Conservation (phyloP, 1,139 yeast genomes). For the Yamadazyma sp. region DNA sequence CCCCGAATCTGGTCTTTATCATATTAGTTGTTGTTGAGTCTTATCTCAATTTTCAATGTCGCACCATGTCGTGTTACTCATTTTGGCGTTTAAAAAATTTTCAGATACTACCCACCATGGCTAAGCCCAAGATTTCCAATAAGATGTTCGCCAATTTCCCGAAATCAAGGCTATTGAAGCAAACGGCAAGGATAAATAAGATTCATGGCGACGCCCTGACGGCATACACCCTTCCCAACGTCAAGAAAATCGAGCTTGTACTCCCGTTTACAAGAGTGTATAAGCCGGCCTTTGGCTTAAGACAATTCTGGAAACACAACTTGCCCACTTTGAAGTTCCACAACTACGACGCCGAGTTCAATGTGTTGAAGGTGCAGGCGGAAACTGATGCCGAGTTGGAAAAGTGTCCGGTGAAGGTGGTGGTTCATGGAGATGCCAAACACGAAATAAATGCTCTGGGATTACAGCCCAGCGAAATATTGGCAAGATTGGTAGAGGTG, state of each 20-base stretch:
- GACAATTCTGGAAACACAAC: constrained; percentile 66
- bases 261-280: constrained; percentile 28
- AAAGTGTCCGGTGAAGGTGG: constrained; percentile 47
- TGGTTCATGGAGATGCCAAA: constrained; percentile 25
- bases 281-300: constrained; percentile 38
- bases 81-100: constrained; percentile 11
- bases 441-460: constrained; percentile 31
- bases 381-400: constrained; percentile 38
- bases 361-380: constrained; percentile 56
- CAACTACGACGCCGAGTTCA: constrained; percentile 67
- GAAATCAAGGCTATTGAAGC: constrained; percentile 28
- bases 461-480: constrained; percentile 20
- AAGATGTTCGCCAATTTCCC: constrained; percentile 24
- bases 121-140: constrained; percentile 11
- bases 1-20: not conserved
- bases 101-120: constrained; percentile 7
- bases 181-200: constrained; percentile 36
- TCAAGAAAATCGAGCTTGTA: constrained; percentile 30
- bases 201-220: constrained; percentile 40
- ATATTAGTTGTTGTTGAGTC: not conserved
- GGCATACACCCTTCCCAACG: constrained; percentile 30
- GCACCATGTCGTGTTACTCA: not conserved
- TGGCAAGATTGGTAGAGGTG: constrained; percentile 28
- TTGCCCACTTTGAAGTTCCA: constrained; percentile 81
- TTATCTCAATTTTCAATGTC: too few species aligned